Percentiles rank a stretch among this genome's conserved stretches.
Conservation (phyloP, 139 green algal genomes). For the Chlorella sp. region DNA sequence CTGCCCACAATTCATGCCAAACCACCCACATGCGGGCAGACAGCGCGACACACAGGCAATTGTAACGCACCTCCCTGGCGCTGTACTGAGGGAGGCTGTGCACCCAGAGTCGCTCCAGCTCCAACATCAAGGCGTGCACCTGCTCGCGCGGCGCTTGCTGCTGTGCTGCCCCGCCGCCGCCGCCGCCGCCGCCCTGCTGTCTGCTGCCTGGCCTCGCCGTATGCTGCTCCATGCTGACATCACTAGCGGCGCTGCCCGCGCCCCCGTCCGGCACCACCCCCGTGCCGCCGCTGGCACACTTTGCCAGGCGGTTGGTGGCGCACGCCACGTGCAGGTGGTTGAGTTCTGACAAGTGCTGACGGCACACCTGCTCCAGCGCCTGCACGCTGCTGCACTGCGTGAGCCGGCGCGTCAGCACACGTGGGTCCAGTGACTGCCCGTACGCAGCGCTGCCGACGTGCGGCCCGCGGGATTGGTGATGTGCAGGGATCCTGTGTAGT, state of each 20-base stretch:
- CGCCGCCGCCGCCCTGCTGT: no score
- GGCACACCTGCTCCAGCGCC: not conserved
- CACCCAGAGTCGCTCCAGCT: not conserved
- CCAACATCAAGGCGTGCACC: not conserved
- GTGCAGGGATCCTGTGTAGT: not conserved
- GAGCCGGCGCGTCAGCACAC: not conserved
- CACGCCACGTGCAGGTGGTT: conserved; percentile 5
- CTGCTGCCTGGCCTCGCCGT: no score
- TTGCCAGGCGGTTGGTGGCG: not conserved
- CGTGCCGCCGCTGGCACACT: not conserved
- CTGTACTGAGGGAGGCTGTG: not conserved
- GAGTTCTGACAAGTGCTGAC: not conserved
- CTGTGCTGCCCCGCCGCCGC: no score
- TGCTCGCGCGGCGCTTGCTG: no score
- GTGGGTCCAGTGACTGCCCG: no score
- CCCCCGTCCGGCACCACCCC: not conserved
- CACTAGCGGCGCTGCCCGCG: no score
- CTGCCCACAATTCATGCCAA: no score
- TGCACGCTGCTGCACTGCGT: not conserved
- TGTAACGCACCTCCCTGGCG: not conserved
- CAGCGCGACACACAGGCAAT: not conserved
- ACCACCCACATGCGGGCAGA: no score
- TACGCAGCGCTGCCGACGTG: no score
- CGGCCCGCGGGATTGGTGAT: no score
- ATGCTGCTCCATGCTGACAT: no score